Percentiles rank a stretch among this genome's conserved stretches.
These are phyloP conservation scores for Saururus chinensis DNA, from an alignment of 164 flowering plant genomes.

Conservation along the genomic window DNA sequence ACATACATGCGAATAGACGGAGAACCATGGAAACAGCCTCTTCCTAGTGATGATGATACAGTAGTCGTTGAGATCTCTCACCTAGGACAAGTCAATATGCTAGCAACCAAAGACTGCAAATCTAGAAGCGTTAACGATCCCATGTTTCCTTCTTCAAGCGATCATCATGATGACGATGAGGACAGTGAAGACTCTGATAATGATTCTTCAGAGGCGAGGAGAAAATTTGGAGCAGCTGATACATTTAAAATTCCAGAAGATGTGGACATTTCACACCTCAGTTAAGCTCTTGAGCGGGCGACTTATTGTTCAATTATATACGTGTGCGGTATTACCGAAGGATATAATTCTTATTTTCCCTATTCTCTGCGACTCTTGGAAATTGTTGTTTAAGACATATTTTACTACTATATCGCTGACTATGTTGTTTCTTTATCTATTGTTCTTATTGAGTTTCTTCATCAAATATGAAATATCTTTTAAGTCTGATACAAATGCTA, in stretches of 20 bases:
- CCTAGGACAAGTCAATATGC: conserved; percentile 74
- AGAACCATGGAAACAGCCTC: conserved; percentile 94
- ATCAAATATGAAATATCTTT: too few relatives aligned
- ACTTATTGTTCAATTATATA: too few relatives aligned
- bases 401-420: too few relatives aligned
- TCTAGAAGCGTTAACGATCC: conserved; percentile 59
- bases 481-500: too few relatives aligned
- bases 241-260: conserved; percentile 72
- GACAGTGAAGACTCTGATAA: conserved; percentile 30
- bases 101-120: conserved; percentile 46
- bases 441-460: too few relatives aligned
- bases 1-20: conserved; percentile 94
- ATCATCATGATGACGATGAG: conserved; percentile 19
- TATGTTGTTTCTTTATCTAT: too few relatives aligned
- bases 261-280: conserved; percentile 56
- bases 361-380: too few relatives aligned
- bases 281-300: conserved; percentile 19
- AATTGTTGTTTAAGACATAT: too few relatives aligned
- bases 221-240: conserved; percentile 92
- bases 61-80: conserved; percentile 76
- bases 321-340: too few relatives aligned
- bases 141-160: conserved; percentile 8
- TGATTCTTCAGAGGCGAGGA: conserved; percentile 29
- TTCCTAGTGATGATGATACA: conserved; percentile 71
- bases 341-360: not conserved